These are phyloP conservation scores for Seminavis robusta DNA, from an alignment of 108 stramenopile genomes.

Conservation along the genomic window DNA sequence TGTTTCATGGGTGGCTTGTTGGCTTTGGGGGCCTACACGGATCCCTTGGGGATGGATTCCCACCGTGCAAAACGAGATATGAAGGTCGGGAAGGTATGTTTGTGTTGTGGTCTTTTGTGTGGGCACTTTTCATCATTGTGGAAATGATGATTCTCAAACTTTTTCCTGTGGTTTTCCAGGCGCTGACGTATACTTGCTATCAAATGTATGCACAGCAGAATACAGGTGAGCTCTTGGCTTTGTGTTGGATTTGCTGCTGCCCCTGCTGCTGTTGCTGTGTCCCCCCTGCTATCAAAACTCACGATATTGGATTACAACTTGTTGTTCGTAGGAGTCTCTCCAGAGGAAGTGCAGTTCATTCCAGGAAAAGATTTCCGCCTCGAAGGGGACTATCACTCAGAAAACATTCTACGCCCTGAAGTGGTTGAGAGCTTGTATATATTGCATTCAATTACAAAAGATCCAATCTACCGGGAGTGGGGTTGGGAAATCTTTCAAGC, in stretches of 20 bases:
- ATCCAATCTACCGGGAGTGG: slow-evolving; percentile 96
- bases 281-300: no score
- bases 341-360: slow-evolving; percentile 73
- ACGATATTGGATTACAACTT: no score
- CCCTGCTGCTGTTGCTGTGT: no score
- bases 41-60: slow-evolving; percentile 59
- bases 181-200: slow-evolving; percentile 92
- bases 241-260: no score
- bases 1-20: slow-evolving; percentile 94
- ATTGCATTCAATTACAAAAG: slow-evolving; percentile 77
- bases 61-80: slow-evolving; percentile 80
- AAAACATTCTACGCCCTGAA: slow-evolving; percentile 88
- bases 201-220: slow-evolving; percentile 86
- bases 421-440: slow-evolving; percentile 76
- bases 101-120: no score
- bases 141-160: no score
- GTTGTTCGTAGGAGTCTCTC: slow-evolving; percentile 74
- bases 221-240: no score
- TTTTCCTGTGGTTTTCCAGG: no score
- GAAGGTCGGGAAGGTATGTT: slow-evolving; percentile 54
- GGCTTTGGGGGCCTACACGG: slow-evolving; percentile 88
- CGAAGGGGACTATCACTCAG: slow-evolving; percentile 73
- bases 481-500: slow-evolving; percentile 94
- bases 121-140: no score
- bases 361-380: slow-evolving; percentile 59